Evolutionary conservation across 768 basidiomycete genomes (phyloP).

Genomic region (Coprinopsis cinerea): DNA sequence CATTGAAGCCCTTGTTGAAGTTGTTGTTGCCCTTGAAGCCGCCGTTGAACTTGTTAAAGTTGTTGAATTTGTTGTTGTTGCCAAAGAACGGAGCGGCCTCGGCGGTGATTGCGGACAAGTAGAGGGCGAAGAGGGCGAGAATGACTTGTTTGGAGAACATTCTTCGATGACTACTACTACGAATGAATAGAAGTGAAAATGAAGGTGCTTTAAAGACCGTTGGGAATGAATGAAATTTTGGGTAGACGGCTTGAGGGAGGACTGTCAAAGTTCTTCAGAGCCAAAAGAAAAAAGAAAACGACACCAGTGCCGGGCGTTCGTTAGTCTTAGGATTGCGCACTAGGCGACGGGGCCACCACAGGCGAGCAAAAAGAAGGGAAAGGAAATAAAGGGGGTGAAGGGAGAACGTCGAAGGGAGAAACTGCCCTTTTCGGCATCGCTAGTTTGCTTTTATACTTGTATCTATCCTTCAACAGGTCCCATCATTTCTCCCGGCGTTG

Average conservation of each 20-base stretch:
- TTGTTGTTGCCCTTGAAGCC: neutral
- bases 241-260: conserved; percentile 8
- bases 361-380: conserved; percentile 13
- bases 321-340: conserved; percentile 33
- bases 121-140: conserved; percentile 33
- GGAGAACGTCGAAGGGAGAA: conserved; percentile 12
- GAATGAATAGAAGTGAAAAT: conserved; percentile 16
- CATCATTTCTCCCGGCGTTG: no score
- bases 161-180: no score
- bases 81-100: conserved; percentile 23
- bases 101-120: conserved; percentile 26
- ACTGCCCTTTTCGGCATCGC: neutral
- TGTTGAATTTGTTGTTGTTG: conserved; percentile 12
- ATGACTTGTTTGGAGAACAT: conserved; percentile 36
- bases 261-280: conserved; percentile 15
- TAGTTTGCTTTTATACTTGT: neutral
- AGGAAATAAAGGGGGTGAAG: conserved; percentile 8
- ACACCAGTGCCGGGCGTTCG: conserved; percentile 45
- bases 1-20: conserved; percentile 13
- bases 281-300: conserved; percentile 31
- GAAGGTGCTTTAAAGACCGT: conserved; percentile 5
- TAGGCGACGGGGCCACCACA: conserved; percentile 30
- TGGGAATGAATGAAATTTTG: conserved; percentile 5
- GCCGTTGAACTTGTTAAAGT: conserved; percentile 1
- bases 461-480: no score